phyloP scores from a whole-genome alignment of 148 eudicot species.

The Rheum nobile region DNA sequence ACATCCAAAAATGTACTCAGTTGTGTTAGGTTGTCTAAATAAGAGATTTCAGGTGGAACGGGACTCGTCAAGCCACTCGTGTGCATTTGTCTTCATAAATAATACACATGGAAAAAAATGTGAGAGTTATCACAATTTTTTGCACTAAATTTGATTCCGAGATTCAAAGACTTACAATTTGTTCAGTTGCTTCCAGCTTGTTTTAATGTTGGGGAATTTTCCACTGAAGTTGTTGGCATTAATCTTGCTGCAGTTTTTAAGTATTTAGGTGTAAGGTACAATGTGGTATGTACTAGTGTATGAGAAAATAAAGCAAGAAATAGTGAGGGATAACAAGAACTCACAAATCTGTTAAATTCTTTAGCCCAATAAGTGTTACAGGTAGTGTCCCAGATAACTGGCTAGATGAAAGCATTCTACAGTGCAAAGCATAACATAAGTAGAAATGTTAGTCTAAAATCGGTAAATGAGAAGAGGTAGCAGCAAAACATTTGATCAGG shows the following conservation, averaged over 20 bases:
- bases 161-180: constrained; percentile 43
- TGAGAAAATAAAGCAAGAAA: not conserved
- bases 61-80: constrained; percentile 70
- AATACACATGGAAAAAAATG: constrained; percentile 3
- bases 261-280: not conserved
- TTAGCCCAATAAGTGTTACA: constrained; percentile 31
- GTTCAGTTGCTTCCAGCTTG: constrained; percentile 44
- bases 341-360: constrained; percentile 53
- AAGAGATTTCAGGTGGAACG: too few species aligned
- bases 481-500: not conserved
- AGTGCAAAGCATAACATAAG: constrained; percentile 9
- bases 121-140: not conserved
- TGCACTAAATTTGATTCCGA: not conserved
- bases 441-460: not conserved
- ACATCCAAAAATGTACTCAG: constrained; percentile 28
- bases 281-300: not conserved
- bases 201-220: constrained; percentile 45
- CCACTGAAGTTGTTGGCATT: constrained; percentile 56
- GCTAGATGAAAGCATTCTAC: constrained; percentile 63
- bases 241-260: constrained; percentile 39
- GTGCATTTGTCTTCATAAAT: constrained; percentile 53
- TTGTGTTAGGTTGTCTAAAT: constrained; percentile 31
- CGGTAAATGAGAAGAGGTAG: not conserved
- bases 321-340: constrained; percentile 10
- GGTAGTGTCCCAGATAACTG: constrained; percentile 51